phyloP scores from a whole-genome alignment of 164 flowering plant species.

The Magnolia officinalis region DNA sequence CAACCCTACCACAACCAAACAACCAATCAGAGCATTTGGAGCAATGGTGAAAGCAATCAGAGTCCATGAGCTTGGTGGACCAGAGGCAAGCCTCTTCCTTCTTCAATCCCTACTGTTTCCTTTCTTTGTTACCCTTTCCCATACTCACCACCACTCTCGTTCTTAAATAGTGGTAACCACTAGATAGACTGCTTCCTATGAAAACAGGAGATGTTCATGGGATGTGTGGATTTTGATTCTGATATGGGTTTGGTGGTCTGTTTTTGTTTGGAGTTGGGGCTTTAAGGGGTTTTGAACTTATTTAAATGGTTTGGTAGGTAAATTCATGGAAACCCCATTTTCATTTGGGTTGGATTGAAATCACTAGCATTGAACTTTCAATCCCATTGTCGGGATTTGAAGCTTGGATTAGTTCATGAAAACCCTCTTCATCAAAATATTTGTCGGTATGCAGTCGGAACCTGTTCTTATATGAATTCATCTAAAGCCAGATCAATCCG shows the following conservation, averaged over 20 bases:
- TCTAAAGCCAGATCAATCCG: neutral
- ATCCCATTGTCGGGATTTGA: too few relatives aligned
- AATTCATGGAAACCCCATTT: neutral
- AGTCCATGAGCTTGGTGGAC: constrained; percentile 80
- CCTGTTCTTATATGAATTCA: neutral
- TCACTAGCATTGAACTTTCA: neutral
- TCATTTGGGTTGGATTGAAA: neutral
- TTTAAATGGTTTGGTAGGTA: neutral
- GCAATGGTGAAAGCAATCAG: constrained; percentile 81
- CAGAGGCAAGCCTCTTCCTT: constrained; percentile 45
- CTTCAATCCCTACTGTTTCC: neutral
- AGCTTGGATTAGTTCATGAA: neutral
- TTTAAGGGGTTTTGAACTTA: neutral
- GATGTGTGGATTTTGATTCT: neutral
- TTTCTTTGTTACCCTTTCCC: neutral
- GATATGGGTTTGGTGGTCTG: neutral
- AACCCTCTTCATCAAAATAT: neutral
- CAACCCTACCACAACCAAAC: neutral
- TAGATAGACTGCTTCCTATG: neutral
- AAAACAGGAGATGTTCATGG: neutral
- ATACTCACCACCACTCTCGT: neutral
- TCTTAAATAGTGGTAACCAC: neutral
- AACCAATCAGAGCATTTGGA: constrained; percentile 14
- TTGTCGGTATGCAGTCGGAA: too few relatives aligned
- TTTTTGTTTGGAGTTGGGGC: neutral